Evolutionary conservation across 2,329 filamentous ascomycete genomes (phyloP).

Genomic region (Dothideomycetes sp.): DNA sequence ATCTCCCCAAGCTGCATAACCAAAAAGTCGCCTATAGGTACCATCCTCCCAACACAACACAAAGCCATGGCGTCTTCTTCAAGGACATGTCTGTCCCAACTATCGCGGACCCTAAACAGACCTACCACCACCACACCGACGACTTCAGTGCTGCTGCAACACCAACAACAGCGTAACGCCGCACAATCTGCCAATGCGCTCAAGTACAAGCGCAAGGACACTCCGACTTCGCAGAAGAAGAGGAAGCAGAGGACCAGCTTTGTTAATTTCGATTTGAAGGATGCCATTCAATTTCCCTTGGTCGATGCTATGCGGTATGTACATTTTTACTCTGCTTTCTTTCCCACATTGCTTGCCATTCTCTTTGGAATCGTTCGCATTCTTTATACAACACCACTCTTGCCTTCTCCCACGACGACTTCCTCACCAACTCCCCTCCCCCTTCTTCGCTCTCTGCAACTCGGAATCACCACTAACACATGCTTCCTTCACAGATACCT

Average conservation of each 20-base stretch:
- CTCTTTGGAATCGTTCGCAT: background rate
- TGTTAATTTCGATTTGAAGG: conserved; percentile 52
- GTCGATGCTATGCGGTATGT: conserved; percentile 85
- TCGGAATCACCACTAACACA: conserved; percentile 1
- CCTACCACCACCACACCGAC: conserved; percentile 7
- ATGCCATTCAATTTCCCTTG: conserved; percentile 66
- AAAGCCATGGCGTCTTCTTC: conserved; percentile 9
- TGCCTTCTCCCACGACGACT: background rate
- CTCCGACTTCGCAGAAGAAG: conserved; percentile 47
- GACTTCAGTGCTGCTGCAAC: conserved; percentile 18
- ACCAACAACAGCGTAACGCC: conserved; percentile 33
- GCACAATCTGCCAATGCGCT: conserved; percentile 30
- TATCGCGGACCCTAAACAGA: conserved; percentile 7
- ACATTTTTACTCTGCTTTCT: background rate
- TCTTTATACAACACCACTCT: background rate
- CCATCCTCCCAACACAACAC: background rate
- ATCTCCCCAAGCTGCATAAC: too few relatives aligned
- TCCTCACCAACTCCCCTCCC: background rate
- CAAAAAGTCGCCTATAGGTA: too few relatives aligned
- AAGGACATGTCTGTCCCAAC: conserved; percentile 9
- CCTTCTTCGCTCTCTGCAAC: background rate
- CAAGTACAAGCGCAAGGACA: conserved; percentile 36
- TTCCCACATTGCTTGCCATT: background rate
- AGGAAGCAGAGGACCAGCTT: conserved; percentile 60
- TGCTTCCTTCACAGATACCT: conserved; percentile 56